Conservation (phyloP, 176 grass and related monocot genomes). For the Otatea glauca region DNA sequence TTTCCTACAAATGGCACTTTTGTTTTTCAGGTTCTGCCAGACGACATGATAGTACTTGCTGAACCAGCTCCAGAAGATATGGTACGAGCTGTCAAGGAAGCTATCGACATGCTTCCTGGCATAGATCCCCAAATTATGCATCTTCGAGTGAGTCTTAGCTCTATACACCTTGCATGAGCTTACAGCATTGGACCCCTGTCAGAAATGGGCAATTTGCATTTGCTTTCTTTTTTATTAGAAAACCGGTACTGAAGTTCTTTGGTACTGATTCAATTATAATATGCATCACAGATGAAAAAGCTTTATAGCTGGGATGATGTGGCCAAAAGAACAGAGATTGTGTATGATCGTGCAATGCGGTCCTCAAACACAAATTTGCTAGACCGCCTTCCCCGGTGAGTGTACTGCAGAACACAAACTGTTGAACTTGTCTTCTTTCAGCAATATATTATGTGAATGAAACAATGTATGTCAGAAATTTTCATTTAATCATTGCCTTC, state of each 20-base stretch:
- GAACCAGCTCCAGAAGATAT: slow-evolving; percentile 85
- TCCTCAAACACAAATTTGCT: slow-evolving; percentile 65
- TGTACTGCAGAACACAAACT: neutral
- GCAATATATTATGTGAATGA: slow-evolving; percentile 12
- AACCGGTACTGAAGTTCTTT: neutral
- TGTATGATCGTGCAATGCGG: slow-evolving; percentile 73
- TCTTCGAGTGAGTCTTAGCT: slow-evolving; percentile 56
- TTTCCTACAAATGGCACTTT: neutral
- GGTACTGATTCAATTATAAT: slow-evolving; percentile 35
- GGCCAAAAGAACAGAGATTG: slow-evolving; percentile 86
- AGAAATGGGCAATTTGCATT: neutral
- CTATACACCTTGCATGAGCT: neutral
- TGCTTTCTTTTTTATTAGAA: neutral
- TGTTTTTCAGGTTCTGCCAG: slow-evolving; percentile 81
- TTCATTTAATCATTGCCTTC: neutral
- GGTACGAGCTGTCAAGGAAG: slow-evolving; percentile 77
- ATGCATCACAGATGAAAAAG: slow-evolving; percentile 69
- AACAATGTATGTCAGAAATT: neutral
- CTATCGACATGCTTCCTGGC: slow-evolving; percentile 82
- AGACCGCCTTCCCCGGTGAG: slow-evolving; percentile 73
- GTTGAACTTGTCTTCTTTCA: slow-evolving; percentile 26
- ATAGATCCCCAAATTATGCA: slow-evolving; percentile 92
- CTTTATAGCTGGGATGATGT: slow-evolving; percentile 98
- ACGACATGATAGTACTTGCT: slow-evolving; percentile 97
- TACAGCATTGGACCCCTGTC: neutral